Evolutionary conservation across 2,329 filamentous ascomycete genomes (phyloP), one percentile per base, ranked within the genome.

Genomic region (Fusarium phyllophilum): DNA sequence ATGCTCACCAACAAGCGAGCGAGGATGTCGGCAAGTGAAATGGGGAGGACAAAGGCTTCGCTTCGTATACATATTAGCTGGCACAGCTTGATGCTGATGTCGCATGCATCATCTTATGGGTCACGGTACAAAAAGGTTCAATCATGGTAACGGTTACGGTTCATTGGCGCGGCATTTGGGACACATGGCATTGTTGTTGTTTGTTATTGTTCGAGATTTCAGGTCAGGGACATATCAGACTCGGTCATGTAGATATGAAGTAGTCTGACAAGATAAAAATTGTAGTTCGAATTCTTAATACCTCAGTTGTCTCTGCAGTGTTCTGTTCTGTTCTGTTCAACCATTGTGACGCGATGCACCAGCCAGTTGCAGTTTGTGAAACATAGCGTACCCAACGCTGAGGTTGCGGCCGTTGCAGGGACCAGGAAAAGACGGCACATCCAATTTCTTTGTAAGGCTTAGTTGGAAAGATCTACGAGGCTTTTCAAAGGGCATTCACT

Each of bases 81-180:
- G 49, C 63, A 72, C 72, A 72, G 75, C 75, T 77, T 77, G 75
- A 77, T 55, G 76, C 75, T 76, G 65, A 49, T 62, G 68, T 68
- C 72, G 73, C 62, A 74, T 73, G 63, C 72, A 70, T 76, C 59
- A 76, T 77, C 67, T 74, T 69, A 77, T 73, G 75, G 76, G 68
- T 74, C 67, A 78, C 74, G 75, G 74, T 66, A 78, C 74, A 78
- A 78, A 77, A 77, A 69, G 72, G 71, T 57, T 70, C 70, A 62
- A 74, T 74, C 71, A 74, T 74, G 67, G 72, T 38, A 64, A 66
- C 55, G 60, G 69, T 45, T 14, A 73, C 48, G 70, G 70, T 42
- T 42, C 24, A 62, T 72, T 44, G 75, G 75, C 64, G 72, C 65
- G 57, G 70, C 48, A 74, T 75, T 75, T 57, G 55, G 74, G 49